phyloP scores from a whole-genome alignment of 805 yeast species.

The Metschnikowia aberdeeniae region DNA sequence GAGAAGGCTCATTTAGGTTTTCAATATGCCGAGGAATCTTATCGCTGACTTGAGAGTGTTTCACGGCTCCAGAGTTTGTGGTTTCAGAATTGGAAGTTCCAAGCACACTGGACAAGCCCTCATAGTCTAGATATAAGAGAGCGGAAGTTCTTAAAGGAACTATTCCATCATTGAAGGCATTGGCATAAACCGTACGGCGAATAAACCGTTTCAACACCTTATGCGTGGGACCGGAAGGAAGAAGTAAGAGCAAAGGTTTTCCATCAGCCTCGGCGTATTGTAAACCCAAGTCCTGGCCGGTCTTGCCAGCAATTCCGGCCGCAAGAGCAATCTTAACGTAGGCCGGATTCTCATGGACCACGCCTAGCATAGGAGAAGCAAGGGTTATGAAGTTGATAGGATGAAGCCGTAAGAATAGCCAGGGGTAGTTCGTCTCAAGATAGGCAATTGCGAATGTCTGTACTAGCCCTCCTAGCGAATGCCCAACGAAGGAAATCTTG shows the following conservation, averaged over 20 bases:
- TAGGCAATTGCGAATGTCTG: conserved; percentile 90
- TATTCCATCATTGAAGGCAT: conserved; percentile 88
- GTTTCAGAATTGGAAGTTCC: neutral
- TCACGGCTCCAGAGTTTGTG: neutral
- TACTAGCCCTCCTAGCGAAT: conserved; percentile 88
- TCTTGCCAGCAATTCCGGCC: conserved; percentile 85
- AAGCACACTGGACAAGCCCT: conserved; percentile 38
- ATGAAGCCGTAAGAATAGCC: conserved; percentile 57
- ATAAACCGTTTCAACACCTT: conserved; percentile 57
- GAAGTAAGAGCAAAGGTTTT: conserved; percentile 66
- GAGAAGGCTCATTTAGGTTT: neutral
- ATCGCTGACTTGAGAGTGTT: neutral
- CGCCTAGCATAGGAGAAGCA: conserved; percentile 88
- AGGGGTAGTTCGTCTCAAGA: conserved; percentile 62
- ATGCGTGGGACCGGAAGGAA: conserved; percentile 76
- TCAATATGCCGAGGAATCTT: conserved; percentile 1
- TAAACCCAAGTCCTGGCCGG: conserved; percentile 88
- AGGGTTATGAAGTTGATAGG: conserved; percentile 79
- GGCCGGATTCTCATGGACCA: conserved; percentile 81
- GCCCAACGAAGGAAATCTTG: conserved; percentile 83
- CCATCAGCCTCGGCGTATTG: conserved; percentile 38
- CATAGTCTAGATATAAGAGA: conserved; percentile 79
- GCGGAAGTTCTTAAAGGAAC: conserved; percentile 93
- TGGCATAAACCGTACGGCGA: conserved; percentile 81
- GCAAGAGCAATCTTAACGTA: conserved; percentile 80